phyloP scores from a whole-genome alignment of 352 stramenopile genomes.

The Globisporangium lucens region DNA sequence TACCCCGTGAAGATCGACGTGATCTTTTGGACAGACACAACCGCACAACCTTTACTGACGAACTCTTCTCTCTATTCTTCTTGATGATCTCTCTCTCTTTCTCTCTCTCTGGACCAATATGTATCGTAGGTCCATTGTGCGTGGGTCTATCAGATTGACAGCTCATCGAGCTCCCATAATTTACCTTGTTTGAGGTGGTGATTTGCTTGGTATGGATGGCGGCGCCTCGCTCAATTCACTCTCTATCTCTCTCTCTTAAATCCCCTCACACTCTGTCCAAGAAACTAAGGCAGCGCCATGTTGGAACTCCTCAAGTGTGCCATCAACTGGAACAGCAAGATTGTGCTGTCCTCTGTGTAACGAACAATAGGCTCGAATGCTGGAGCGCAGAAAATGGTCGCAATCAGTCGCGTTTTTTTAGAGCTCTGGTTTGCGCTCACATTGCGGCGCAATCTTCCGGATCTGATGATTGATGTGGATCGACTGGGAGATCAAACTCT shows the following conservation, averaged over 20 bases:
- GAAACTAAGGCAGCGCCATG: too few species aligned
- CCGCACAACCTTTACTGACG: neutral
- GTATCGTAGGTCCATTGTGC: neutral
- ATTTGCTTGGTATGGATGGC: neutral
- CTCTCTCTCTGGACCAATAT: neutral
- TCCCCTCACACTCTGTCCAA: too few species aligned
- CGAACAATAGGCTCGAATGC: too few species aligned
- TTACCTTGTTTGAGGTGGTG: too few species aligned
- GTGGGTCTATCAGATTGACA: neutral
- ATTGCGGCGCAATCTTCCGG: neutral
- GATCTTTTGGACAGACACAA: neutral
- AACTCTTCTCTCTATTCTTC: neutral
- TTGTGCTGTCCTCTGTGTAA: neutral
- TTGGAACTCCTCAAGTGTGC: too few species aligned
- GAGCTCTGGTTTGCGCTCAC: neutral
- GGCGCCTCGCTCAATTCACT: neutral
- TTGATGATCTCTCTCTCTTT: neutral
- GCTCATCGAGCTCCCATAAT: neutral
- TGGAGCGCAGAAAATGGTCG: neutral
- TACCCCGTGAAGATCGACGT: neutral
- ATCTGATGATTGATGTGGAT: neutral
- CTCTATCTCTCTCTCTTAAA: neutral
- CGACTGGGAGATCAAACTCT: neutral
- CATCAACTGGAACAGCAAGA: too few species aligned
- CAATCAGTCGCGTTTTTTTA: neutral